Conservation (phyloP, 2,329 filamentous ascomycete genomes). For the Lecanoromycetidae sp. region DNA sequence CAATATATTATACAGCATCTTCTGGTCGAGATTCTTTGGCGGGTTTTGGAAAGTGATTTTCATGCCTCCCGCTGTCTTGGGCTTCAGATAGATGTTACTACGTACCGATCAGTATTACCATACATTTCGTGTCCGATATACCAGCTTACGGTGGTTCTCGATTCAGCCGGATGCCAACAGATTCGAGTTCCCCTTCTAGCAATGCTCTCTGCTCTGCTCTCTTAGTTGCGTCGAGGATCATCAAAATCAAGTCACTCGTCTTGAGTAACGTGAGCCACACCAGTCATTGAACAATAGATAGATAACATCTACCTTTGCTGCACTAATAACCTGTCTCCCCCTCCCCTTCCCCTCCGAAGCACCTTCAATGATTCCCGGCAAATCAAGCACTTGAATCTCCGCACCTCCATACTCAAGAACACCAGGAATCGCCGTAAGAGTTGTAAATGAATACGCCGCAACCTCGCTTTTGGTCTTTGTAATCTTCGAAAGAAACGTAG, state of each 20-base stretch:
- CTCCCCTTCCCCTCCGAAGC: constrained; percentile 90
- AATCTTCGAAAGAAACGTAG: constrained; percentile 96
- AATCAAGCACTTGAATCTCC: constrained; percentile 93
- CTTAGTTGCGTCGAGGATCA: constrained; percentile 95
- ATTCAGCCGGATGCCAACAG: constrained; percentile 89
- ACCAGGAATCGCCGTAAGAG: constrained; percentile 89
- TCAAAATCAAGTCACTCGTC: constrained; percentile 92
- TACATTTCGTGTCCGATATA: not conserved
- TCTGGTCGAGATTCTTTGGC: constrained; percentile 87
- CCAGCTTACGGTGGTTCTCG: constrained; percentile 66
- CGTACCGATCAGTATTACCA: not conserved
- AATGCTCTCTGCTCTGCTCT: constrained; percentile 82
- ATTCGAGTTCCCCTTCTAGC: constrained; percentile 83
- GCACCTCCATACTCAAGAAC: constrained; percentile 96
- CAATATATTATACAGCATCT: constrained; percentile 95
- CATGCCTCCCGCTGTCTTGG: constrained; percentile 92
- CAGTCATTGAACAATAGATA: not conserved
- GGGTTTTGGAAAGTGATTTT: constrained; percentile 92
- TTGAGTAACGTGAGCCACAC: constrained; percentile 20
- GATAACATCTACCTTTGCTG: constrained; percentile 57
- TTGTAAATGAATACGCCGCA: constrained; percentile 94
- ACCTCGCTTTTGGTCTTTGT: constrained; percentile 96
- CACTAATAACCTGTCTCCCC: constrained; percentile 91
- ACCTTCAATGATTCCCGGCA: constrained; percentile 96
- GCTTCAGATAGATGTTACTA: constrained; percentile 94